Conservation (phyloP, 2,329 filamentous ascomycete genomes). For the Aspergillus bombycis region DNA sequence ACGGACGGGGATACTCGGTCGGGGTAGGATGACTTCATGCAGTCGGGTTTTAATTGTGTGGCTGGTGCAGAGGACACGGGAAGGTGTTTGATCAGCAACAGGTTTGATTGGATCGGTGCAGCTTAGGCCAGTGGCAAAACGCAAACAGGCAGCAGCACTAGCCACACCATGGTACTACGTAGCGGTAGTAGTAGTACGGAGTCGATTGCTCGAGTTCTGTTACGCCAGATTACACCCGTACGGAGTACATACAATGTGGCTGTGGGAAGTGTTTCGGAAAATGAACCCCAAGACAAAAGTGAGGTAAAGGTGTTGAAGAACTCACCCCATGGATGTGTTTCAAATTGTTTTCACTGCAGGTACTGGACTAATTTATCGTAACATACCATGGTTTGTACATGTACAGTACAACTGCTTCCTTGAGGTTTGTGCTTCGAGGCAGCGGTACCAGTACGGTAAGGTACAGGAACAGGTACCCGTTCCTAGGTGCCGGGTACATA, state of each 20-base stretch:
- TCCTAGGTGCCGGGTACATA: not conserved
- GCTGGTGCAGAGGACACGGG: constrained; percentile 5
- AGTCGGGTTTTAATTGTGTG: not conserved
- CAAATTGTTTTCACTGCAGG: not conserved
- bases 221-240: not conserved
- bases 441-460: not conserved
- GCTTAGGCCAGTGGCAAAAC: not conserved
- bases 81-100: not conserved
- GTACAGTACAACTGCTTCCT: too few species aligned
- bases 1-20: not conserved
- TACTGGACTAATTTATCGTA: not conserved
- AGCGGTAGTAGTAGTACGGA: too few species aligned
- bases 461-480: not conserved
- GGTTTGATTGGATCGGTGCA: not conserved
- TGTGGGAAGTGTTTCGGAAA: not conserved
- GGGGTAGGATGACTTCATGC: not conserved
- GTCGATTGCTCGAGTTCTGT: too few species aligned
- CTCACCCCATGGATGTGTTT: not conserved
- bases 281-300: not conserved
- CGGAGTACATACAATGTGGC: not conserved
- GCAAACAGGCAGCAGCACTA: not conserved
- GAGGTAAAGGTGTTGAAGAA: not conserved
- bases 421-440: not conserved
- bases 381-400: not conserved
- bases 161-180: too few species aligned